Conservation (phyloP, 768 basidiomycete species). For the Auricularia cornea region DNA sequence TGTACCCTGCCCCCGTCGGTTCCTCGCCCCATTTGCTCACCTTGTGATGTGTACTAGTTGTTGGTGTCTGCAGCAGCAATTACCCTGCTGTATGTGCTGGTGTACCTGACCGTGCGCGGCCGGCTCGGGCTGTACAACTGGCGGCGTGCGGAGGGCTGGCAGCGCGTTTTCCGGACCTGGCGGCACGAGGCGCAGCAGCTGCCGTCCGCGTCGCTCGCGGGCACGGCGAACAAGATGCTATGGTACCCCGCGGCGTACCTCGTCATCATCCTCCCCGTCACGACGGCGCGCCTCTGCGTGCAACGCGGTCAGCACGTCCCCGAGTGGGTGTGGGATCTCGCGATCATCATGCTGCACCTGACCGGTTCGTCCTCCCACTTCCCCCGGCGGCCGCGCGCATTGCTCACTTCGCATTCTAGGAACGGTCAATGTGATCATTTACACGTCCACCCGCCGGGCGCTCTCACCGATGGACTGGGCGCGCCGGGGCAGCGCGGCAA, state of each 20-base stretch:
- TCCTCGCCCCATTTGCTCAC: neutral
- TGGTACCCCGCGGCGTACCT: conserved; percentile 6
- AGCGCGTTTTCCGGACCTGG: neutral
- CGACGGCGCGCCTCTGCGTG: conserved; percentile 1
- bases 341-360: neutral
- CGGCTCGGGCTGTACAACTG: conserved; percentile 1
- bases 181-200: neutral
- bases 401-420: neutral
- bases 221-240: conserved; percentile 3
- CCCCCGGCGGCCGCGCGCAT: neutral
- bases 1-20: neutral
- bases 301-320: neutral
- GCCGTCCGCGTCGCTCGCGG: conserved; percentile 1
- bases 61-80: conserved; percentile 1
- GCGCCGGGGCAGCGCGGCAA: neutral
- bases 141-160: neutral
- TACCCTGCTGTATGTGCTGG: conserved; percentile 4
- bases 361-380: neutral
- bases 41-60: neutral
- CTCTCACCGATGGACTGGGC: neutral
- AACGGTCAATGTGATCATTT: neutral
- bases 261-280: conserved; percentile 6
- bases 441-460: neutral
- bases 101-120: conserved; percentile 3
- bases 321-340: neutral